phyloP scores from a whole-genome alignment of 495 filamentous ascomycete genomes.

The Eremomyces bilateralis region DNA sequence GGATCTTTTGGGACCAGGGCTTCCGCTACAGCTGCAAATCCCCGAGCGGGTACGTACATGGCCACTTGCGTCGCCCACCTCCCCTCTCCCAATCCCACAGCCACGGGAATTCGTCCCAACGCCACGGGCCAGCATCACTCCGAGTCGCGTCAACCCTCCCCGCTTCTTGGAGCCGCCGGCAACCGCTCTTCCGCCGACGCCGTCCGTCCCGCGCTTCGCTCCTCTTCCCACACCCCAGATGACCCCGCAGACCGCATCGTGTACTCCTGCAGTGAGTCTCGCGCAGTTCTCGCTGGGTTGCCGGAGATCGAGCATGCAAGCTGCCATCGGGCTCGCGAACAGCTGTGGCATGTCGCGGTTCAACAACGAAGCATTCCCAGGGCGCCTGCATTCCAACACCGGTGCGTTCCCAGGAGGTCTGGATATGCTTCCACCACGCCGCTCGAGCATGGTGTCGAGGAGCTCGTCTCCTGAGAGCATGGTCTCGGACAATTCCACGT shows the following conservation, averaged over 20 bases:
- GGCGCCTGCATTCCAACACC: conserved; percentile 23
- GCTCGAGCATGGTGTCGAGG: conserved; percentile 30
- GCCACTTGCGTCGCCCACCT: neutral
- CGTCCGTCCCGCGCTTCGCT: conserved; percentile 32
- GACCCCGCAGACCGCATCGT: conserved; percentile 53
- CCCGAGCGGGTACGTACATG: neutral
- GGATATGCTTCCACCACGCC: conserved; percentile 53
- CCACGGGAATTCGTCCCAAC: neutral
- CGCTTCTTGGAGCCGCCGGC: conserved; percentile 18
- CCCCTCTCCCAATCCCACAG: neutral
- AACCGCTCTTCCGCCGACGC: conserved; percentile 16
- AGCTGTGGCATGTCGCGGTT: conserved; percentile 35
- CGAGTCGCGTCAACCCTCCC: conserved; percentile 11
- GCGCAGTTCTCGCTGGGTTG: conserved; percentile 23
- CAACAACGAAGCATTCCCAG: neutral
- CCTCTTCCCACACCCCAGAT: conserved; percentile 59
- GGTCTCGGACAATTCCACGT: conserved; percentile 57
- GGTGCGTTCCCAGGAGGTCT: conserved; percentile 24
- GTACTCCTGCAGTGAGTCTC: conserved; percentile 88
- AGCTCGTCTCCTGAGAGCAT: conserved; percentile 76
- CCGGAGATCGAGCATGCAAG: conserved; percentile 47
- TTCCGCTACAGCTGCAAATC: too few species aligned
- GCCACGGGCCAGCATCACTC: conserved; percentile 1
- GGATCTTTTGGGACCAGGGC: conserved; percentile 14
- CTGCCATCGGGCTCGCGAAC: conserved; percentile 60